Evolutionary conservation across 495 filamentous ascomycete species (phyloP).

Genomic region (Choiromyces venosus): DNA sequence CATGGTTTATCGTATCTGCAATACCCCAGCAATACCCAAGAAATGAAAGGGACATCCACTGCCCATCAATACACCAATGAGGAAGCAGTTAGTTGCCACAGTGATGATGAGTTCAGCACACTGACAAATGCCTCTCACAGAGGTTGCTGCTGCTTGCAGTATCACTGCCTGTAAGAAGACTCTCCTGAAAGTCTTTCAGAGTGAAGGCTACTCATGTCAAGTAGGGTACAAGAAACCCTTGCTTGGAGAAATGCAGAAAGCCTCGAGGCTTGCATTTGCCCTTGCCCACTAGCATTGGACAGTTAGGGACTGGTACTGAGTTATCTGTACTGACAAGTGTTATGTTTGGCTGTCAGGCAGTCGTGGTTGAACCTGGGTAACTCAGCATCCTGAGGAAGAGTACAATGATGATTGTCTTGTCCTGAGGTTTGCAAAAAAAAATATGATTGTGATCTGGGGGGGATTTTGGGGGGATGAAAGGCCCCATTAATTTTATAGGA

Average conservation of each 20-base stretch:
- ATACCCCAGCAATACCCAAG: background rate
- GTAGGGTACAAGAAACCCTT: background rate
- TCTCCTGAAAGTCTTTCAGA: too few species aligned
- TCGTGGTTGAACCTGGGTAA: too few species aligned
- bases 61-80: too few species aligned
- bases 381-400: background rate
- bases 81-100: too few species aligned
- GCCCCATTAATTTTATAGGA: background rate
- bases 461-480: conserved; percentile 7
- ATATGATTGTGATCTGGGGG: conserved; percentile 10
- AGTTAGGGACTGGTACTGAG: conserved; percentile 7
- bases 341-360: background rate
- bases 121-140: background rate
- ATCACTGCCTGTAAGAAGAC: background rate
- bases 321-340: background rate
- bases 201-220: background rate
- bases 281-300: too few species aligned
- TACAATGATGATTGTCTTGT: conserved; percentile 8
- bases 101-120: background rate
- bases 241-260: background rate
- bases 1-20: too few species aligned
- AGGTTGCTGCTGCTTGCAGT: background rate
- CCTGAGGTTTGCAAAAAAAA: conserved; percentile 1
- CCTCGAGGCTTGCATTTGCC: too few species aligned
- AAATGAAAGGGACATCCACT: background rate